Base-by-base conservation (phyloP, 2,329 filamentous ascomycete genomes). In the Lasiodiplodia theobromae region DNA sequence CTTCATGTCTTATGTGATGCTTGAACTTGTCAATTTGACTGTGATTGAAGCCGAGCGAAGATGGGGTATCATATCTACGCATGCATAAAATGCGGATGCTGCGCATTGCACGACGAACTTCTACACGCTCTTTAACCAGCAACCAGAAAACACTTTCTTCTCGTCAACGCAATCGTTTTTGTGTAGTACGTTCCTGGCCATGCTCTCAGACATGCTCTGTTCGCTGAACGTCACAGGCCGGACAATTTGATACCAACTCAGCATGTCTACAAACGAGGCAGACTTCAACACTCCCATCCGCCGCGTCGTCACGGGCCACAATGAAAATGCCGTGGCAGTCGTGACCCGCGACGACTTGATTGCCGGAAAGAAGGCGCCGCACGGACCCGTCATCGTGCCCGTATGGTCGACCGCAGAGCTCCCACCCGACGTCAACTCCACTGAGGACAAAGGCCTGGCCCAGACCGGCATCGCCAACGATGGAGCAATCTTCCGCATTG, bases 211-310 rank as follows among this genome's bases (percentile, higher is more conserved):
- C 4, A 28, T 31, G 1, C 7, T 34, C 8, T 10, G 25, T 25
- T 37, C 16, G 53, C 53, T 56, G 16, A 56, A n/a, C 2, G 2
- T 4, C 23, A 7, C 16, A 53, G 6, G 16, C 1, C 23, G 5
- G 18, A 52, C 1, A 3, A 57, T 21, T 16, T 7, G 6, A 16
- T 12, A n/a, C 53, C 18, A 18, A 18, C 4, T 6, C 34, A 58
- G n/a, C n/a, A 63, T 63, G 58, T 62, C 57, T 2, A 49, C 58
- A 12, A 63, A 51, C 40, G 58, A 63, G n/a, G 58, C 58, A 34
- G 40, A 63, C 16, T 63, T 63, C 58, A 63, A 51, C 40, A 25
- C 23, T 2, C 58, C 58, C 5, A 63, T 63, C 23, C 58, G 58
- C 40, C 58, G 58, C 11, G 58, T 63, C 3, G 58, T 63, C n/a